Base-by-base conservation (phyloP, 2,329 filamentous ascomycete genomes). In the Alternaria sp. region DNA sequence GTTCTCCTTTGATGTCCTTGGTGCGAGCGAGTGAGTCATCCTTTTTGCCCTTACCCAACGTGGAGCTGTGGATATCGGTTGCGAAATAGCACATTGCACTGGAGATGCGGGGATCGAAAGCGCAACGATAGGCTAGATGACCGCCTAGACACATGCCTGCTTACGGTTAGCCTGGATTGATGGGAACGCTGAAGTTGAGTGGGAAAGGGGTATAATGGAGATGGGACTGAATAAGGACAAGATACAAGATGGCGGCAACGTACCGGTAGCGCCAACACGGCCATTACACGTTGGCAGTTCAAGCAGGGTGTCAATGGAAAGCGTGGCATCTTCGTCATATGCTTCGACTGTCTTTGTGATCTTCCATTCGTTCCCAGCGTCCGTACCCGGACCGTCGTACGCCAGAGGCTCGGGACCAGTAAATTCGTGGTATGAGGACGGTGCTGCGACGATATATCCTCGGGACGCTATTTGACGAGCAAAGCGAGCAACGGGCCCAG, bases 361-460 rank as follows among this genome's bases (percentile, higher is more conserved):
- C 79, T 97, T 97, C 87, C 89, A 96, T 63, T 88, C 86, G 78
- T 97, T 98, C 23, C 95, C 94, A 46, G 88, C 85, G 78, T 97
- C 93, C 0, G 95, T 98, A 56, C 96, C 94, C 2, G 91, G 91
- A 0, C 86, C 93, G 76, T 97, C 92, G 79, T 97, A 97, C 53
- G 91, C 88, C 44, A 97, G 84, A 11, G 94, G 84, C 73, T 95
- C 92, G 0, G 93, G 92, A 5, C 91, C 91, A 1, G 90, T 93
- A 81, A 97, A 97, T 80, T 97, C 94, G 78, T 97, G 94, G 81
- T 97, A 97, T 30, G 90, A 94, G 36, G 92, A 96, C 0, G 93
- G 93, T 0, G 93, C 93, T 10, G 92, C 94, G 69, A 95, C 93
- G 70, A 97, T 96, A 83, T 96, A 97, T 74, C 94, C 95, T 69